Evolutionary conservation across 2,329 filamentous ascomycete species (phyloP), one percentile per base, ranked within the genome.

Genomic region (Penicillium sp.): DNA sequence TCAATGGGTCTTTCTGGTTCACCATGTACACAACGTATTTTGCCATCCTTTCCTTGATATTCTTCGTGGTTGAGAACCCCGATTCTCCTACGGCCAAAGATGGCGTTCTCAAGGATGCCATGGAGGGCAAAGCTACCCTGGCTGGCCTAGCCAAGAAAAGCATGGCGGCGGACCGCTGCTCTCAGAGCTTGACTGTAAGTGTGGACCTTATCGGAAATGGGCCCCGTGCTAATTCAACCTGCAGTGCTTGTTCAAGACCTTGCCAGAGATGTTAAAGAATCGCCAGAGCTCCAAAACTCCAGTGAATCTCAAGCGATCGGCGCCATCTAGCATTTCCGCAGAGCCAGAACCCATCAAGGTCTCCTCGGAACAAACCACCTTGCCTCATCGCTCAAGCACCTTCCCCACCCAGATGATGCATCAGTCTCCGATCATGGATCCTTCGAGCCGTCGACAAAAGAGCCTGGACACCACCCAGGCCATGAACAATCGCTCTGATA

Each of bases 121-220:
- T 86, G 57, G 89, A 91, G 59, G 94, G 93, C 18, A 89, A 89
- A 67, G 88, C 93, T 60, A 90, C 92, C 59, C 83, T 97, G 57
- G 85, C 86, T 49, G 86, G 85, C 15, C 81, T 97, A 55, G 89
- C 92, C 2, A 86, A 89, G 65, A 88, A 89, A 66, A 97, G 92
- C 68, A 82, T 95, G 80, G 92, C 92, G 33, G 94, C 94, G 3
- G 91, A 97, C 69, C 82, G 90, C 58, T 94, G 95, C 67, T 90
- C 89, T 1, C 82, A 81, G 44, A 88, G 90, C 40, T 80, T 99
- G 26, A 84, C 86, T 69, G 90, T 93, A 80, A 72, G 85, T 76
- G 4, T 41, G 29, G 35, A n/a, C 27, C 6, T 11, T 55, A 45
- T 14, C 42, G 15, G 22, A 33, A 35, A 20, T 22, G 9, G 29